Percentiles rank a stretch among this genome's conserved stretches.
phyloP scores from a whole-genome alignment of 108 stramenopile genomes.

The Skeletonema marinoi region DNA sequence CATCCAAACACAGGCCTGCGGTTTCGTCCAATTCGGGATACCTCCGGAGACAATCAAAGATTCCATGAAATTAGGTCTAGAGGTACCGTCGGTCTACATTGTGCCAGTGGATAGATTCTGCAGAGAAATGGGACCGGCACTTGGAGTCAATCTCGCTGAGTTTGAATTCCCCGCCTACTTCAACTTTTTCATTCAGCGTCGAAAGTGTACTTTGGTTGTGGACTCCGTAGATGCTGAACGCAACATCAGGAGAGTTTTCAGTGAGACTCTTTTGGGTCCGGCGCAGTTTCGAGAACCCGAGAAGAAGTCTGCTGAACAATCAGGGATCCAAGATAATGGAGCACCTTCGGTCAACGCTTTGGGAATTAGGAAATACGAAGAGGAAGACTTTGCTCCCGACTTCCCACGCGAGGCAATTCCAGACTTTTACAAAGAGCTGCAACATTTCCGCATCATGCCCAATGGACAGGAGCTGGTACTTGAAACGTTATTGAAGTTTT shows the following conservation, averaged over 20 bases:
- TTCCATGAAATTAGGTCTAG: constrained; percentile 84
- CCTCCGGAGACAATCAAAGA: constrained; percentile 98
- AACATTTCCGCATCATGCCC: constrained; percentile 84
- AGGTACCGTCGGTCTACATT: constrained; percentile 87
- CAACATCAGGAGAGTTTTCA: constrained; percentile 82
- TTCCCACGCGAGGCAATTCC: constrained; percentile 85
- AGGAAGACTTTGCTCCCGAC: constrained; percentile 74
- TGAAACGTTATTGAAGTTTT: constrained; percentile 80
- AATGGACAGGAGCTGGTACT: constrained; percentile 81
- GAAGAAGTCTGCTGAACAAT: constrained; percentile 52
- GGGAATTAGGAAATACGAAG: background rate
- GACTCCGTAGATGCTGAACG: constrained; percentile 82
- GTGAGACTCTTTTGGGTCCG: constrained; percentile 86
- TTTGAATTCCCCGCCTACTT: constrained; percentile 97
- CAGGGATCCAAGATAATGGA: constrained; percentile 22
- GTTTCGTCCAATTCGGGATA: constrained; percentile 89
- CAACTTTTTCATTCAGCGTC: constrained; percentile 90
- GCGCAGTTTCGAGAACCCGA: constrained; percentile 60
- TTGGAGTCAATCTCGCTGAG: constrained; percentile 94
- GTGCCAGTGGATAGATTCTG: constrained; percentile 93
- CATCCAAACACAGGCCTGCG: constrained; percentile 80
- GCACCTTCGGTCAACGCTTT: background rate
- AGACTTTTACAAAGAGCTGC: constrained; percentile 86
- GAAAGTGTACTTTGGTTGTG: constrained; percentile 86
- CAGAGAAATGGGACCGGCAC: constrained; percentile 85